A percentile compares a stretch with the other conserved stretches of the same genome.
phyloP scores from a whole-genome alignment of 805 yeast genomes.

The Saccharomycopsis sp. region DNA sequence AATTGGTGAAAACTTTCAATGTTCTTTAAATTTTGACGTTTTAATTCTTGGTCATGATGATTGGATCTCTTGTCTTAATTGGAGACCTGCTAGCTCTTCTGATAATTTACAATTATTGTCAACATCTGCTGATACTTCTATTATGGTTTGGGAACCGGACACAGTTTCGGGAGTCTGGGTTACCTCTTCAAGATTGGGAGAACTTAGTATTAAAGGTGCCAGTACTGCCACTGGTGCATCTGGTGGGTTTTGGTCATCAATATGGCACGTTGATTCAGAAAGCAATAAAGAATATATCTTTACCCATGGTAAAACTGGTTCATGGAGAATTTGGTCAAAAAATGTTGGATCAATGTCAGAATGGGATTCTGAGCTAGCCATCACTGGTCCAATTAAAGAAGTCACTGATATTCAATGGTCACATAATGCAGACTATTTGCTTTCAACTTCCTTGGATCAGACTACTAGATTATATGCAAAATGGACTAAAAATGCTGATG shows the following conservation, averaged over 20 bases:
- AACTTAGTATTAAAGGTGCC: conserved; percentile 90
- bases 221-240: conserved; percentile 96
- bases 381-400: conserved; percentile 67
- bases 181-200: conserved; percentile 74
- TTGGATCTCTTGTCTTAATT: conserved; percentile 79
- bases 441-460: conserved; percentile 83
- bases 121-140: conserved; percentile 85
- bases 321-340: conserved; percentile 68
- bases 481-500: conserved; percentile 31
- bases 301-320: conserved; percentile 87
- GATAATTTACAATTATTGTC: conserved; percentile 49
- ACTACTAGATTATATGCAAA: conserved; percentile 78
- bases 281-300: conserved; percentile 40
- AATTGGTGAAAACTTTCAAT: conserved; percentile 25
- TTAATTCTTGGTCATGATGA: conserved; percentile 97
- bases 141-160: conserved; percentile 93
- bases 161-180: conserved; percentile 82
- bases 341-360: conserved; percentile 34
- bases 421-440: conserved; percentile 49
- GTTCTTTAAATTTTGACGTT: conserved; percentile 77
- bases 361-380: conserved; percentile 34
- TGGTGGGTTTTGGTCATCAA: conserved; percentile 57
- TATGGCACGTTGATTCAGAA: conserved; percentile 49
- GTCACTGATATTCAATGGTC: conserved; percentile 79
- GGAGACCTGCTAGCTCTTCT: conserved; percentile 73